Evolutionary conservation across 2,329 filamentous ascomycete species (phyloP).

Genomic region (Monosporascus sp.): DNA sequence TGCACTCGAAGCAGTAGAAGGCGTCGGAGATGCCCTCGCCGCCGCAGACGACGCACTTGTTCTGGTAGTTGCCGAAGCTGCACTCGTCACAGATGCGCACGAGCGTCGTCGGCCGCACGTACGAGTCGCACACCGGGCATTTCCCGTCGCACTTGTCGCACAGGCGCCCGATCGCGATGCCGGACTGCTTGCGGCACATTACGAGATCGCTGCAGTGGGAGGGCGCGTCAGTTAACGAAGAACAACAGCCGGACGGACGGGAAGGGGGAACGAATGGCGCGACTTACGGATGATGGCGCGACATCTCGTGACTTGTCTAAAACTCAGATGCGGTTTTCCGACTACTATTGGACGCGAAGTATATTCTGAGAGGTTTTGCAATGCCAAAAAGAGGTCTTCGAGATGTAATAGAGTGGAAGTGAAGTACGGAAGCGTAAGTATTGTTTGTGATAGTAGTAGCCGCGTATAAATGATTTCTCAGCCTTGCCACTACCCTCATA

Average conservation of each 20-base stretch:
- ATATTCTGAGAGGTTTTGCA: neutral
- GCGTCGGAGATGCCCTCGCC: conserved; percentile 97
- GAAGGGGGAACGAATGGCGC: conserved; percentile 22
- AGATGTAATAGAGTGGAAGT: neutral
- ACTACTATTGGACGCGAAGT: too few relatives aligned
- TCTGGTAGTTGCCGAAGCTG: conserved; percentile 99
- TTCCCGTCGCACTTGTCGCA: conserved; percentile 99
- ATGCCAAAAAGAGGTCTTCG: neutral
- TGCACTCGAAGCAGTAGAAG: conserved; percentile 99
- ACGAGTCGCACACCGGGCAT: conserved; percentile 97
- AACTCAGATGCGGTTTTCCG: too few relatives aligned
- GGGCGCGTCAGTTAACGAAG: conserved; percentile 19
- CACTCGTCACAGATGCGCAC: conserved; percentile 99
- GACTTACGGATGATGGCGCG: conserved; percentile 28
- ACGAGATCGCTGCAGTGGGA: conserved; percentile 69
- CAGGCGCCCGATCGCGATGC: conserved; percentile 95
- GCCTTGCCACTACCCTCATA: conserved; percentile 32
- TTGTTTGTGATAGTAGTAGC: conserved; percentile 5
- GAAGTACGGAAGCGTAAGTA: neutral
- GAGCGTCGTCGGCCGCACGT: conserved; percentile 94
- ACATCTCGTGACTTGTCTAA: conserved; percentile 14
- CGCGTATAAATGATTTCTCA: conserved; percentile 33
- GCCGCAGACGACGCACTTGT: conserved; percentile 98
- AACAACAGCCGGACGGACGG: neutral
- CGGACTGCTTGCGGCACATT: conserved; percentile 98